Percentiles rank a stretch among this genome's conserved stretches.
These are phyloP conservation scores for Secale cereale DNA, from an alignment of 176 grass and related monocot species.

Conservation along the genomic window DNA sequence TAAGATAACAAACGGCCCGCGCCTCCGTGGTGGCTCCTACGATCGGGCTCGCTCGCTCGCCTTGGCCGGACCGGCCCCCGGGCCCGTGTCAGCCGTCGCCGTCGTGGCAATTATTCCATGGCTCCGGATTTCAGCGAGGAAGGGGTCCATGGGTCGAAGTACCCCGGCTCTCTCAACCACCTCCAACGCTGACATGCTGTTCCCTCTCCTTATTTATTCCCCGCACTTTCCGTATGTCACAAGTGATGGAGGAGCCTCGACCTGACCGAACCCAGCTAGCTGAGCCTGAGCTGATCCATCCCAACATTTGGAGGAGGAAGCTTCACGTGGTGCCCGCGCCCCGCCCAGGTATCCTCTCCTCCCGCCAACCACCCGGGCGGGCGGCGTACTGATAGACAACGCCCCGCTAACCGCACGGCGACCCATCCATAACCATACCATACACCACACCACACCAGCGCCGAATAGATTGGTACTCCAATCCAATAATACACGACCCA, in stretches of 20 bases:
- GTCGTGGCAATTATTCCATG: constrained; percentile 5
- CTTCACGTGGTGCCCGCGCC: constrained; percentile 13
- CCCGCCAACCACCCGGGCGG: constrained; percentile 12
- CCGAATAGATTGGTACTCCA: background rate
- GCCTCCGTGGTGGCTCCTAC: background rate
- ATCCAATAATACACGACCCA: background rate
- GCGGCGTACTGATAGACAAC: constrained; percentile 28
- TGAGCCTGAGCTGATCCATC: background rate
- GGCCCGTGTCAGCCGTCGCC: background rate
- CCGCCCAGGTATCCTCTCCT: background rate
- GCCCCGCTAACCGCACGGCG: constrained; percentile 26
- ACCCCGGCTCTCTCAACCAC: constrained; percentile 19
- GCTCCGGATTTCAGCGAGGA: background rate
- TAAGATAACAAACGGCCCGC: background rate
- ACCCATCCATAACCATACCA: background rate
- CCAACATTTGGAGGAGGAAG: background rate
- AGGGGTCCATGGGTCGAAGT: background rate
- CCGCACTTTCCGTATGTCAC: constrained; percentile 23
- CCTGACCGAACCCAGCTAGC: background rate
- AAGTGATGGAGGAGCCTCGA: constrained; percentile 12
- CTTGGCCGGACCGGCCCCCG: no score
- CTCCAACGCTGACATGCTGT: constrained; percentile 32
- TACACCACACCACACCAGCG: background rate
- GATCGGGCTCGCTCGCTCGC: background rate
- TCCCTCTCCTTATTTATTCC: constrained; percentile 10